Percentiles rank a stretch among this genome's conserved stretches.
Conservation (phyloP, 345 rosid genomes). For the Carallia brachiata region DNA sequence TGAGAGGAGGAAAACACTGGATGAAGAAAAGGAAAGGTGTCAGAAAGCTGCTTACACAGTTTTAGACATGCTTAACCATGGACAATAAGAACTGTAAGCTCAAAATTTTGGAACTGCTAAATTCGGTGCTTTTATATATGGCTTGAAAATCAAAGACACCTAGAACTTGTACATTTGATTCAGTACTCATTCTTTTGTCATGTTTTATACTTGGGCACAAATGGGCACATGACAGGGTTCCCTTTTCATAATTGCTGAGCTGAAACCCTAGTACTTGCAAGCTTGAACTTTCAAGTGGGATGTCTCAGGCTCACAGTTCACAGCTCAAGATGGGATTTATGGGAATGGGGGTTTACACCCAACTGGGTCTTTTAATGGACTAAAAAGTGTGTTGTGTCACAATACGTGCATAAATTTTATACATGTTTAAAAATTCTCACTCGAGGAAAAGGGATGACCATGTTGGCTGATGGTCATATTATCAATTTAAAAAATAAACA, state of each 20-base stretch:
- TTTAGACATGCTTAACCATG: conserved; percentile 45
- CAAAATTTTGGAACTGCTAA: not conserved
- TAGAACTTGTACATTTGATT: too few relatives aligned
- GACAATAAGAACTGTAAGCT: conserved; percentile 12
- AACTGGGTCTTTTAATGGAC: too few relatives aligned
- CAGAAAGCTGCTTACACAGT: conserved; percentile 86
- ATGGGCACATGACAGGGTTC: too few relatives aligned
- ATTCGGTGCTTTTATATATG: not conserved
- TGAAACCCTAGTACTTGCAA: too few relatives aligned
- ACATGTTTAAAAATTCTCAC: not conserved
- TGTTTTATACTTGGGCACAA: too few relatives aligned
- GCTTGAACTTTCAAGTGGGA: too few relatives aligned
- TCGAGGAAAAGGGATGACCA: not conserved
- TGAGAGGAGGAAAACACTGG: conserved; percentile 68
- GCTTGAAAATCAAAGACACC: too few relatives aligned
- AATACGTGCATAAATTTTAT: not conserved
- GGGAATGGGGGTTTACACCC: too few relatives aligned
- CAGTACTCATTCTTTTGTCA: too few relatives aligned
- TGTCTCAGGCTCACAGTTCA: too few relatives aligned
- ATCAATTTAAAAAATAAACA: conserved; percentile 52
- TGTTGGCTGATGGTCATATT: not conserved
- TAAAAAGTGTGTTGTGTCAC: not conserved
- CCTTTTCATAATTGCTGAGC: too few relatives aligned
- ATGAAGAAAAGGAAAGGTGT: conserved; percentile 66
- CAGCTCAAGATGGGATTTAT: too few relatives aligned